Conservation (phyloP, 2,329 filamentous ascomycete genomes). For the Hymenoscyphus fructigenus region DNA sequence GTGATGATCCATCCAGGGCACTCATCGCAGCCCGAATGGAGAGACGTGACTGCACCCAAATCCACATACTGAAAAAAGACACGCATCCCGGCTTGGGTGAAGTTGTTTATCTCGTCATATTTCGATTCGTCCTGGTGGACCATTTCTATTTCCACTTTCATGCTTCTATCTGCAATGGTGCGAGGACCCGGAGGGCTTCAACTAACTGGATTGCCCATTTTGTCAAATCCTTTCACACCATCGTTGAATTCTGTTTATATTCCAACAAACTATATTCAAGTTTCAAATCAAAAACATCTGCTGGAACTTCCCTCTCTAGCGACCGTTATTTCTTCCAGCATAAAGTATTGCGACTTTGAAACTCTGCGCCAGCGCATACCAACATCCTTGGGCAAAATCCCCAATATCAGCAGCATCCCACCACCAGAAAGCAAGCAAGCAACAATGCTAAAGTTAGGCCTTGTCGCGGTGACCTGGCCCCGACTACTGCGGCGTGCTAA, state of each 20-base stretch:
- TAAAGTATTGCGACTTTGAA: slow-evolving; percentile 31
- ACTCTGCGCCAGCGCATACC: slow-evolving; percentile 36
- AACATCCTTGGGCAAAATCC: slow-evolving; percentile 30
- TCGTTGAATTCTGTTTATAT: too few species aligned
- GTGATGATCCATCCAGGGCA: slow-evolving; percentile 30
- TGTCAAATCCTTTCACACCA: too few species aligned
- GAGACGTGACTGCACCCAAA: slow-evolving; percentile 7
- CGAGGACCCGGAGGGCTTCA: not conserved
- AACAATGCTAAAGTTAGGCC: not conserved
- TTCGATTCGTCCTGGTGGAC: not conserved
- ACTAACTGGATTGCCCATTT: not conserved
- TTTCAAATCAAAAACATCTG: too few species aligned
- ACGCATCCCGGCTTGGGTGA: slow-evolving; percentile 2
- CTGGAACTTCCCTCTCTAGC: too few species aligned
- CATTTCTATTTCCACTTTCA: not conserved
- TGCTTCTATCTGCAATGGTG: not conserved
- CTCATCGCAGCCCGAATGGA: slow-evolving; percentile 15
- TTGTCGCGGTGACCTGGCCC: not conserved
- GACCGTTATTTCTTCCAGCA: slow-evolving; percentile 23
- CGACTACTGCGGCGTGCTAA: slow-evolving; percentile 1
- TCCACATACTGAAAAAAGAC: slow-evolving; percentile 1
- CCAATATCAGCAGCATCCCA: slow-evolving; percentile 9
- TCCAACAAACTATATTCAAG: too few species aligned
- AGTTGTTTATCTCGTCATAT: not conserved
- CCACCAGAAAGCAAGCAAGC: slow-evolving; percentile 5